phyloP scores from a whole-genome alignment of 116 monocot species.

The Cymodocea nodosa region DNA sequence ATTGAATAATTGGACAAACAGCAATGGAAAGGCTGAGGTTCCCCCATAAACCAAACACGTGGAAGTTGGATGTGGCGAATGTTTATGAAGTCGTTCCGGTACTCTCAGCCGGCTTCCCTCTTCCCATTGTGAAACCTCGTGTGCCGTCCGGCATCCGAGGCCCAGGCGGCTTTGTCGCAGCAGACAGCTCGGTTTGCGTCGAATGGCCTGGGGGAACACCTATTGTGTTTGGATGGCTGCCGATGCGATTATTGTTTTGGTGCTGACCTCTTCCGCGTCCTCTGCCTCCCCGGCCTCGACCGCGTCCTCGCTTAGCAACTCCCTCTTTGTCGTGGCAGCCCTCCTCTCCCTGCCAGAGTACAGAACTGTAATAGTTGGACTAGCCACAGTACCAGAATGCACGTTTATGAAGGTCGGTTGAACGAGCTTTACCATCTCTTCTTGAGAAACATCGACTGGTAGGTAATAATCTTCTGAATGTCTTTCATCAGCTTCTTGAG shows the following conservation, averaged over 20 bases:
- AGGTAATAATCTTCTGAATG: conserved; percentile 35
- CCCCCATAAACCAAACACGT: no score
- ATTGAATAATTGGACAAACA: no score
- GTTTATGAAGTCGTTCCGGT: background rate
- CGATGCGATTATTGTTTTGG: conserved; percentile 21
- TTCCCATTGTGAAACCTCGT: conserved; percentile 67
- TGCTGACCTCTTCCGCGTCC: conserved; percentile 24
- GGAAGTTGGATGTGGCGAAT: background rate
- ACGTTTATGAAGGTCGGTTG: background rate
- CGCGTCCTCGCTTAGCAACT: conserved; percentile 28
- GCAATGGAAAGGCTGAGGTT: no score
- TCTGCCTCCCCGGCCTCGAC: conserved; percentile 36
- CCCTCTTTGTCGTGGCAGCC: conserved; percentile 31
- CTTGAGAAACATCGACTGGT: conserved; percentile 25
- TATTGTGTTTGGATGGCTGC: conserved; percentile 21
- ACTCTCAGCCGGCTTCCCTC: conserved; percentile 36
- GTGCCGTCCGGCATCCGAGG: conserved; percentile 96
- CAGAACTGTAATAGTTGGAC: background rate
- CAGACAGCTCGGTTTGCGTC: conserved; percentile 16
- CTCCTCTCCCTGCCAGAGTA: conserved; percentile 46
- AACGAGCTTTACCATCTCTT: conserved; percentile 25
- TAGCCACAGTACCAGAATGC: background rate
- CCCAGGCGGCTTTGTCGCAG: conserved; percentile 39
- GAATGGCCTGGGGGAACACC: conserved; percentile 34
- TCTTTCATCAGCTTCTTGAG: conserved; percentile 45